These are phyloP conservation scores for Paramecium pentaurelia DNA, from an alignment of 73 alveolate species.

Conservation along the genomic window DNA sequence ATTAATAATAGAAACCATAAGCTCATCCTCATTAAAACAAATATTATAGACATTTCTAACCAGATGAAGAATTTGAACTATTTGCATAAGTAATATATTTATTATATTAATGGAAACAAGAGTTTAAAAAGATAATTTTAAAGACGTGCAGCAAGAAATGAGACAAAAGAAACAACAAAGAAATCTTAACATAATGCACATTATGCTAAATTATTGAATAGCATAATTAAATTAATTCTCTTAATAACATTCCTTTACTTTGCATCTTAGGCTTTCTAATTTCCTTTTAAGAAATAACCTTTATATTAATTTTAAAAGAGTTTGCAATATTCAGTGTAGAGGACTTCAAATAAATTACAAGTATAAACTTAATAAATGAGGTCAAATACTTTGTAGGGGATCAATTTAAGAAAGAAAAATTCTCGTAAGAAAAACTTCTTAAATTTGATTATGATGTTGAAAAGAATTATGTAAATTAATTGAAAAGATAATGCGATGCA, in stretches of 20 bases:
- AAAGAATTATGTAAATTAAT: not conserved
- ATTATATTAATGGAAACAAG: not conserved
- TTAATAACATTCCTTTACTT: not conserved
- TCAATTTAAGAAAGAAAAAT: not conserved
- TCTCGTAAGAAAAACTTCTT: not conserved
- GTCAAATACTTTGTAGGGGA: not conserved
- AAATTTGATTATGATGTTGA: not conserved
- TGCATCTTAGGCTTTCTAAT: not conserved
- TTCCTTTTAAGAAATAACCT: not conserved
- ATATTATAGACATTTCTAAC: not conserved
- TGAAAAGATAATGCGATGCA: not conserved
- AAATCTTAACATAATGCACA: not conserved
- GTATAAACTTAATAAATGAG: not conserved
- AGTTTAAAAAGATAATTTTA: not conserved
- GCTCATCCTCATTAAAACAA: not conserved
- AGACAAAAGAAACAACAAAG: not conserved
- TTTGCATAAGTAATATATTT: not conserved
- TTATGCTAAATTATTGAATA: not conserved
- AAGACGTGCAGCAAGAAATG: not conserved
- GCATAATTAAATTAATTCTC: not conserved
- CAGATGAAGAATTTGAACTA: not conserved
- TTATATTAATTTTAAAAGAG: not conserved
- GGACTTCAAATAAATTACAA: not conserved
- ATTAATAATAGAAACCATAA: not conserved
- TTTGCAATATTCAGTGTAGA: not conserved